Evolutionary conservation across 2,329 filamentous ascomycete genomes (phyloP), one percentile per base, ranked within the genome.

Genomic region (Colletotrichum caudatum): DNA sequence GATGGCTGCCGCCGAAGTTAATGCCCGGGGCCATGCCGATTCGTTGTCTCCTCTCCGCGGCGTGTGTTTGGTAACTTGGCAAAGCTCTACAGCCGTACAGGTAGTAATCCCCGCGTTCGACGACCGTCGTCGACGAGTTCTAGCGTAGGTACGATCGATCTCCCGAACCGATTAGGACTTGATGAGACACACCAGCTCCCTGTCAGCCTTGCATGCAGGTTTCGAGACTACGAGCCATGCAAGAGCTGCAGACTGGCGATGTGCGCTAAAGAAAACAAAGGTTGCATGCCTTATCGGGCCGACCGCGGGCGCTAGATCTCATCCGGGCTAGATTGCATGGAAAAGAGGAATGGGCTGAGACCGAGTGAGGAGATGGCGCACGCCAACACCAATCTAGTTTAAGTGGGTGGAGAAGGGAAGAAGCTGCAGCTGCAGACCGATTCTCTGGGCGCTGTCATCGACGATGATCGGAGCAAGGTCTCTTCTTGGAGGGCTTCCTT

Each of bases 261-360:
- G 62, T 48, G 62, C 46, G 65, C 54, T 69, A 59, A 60, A 71
- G 65, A 63, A 63, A n/a, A 46, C 20, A 48, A 67, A 56, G 48
- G 66, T 26, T 64, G 56, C 46, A 56, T 54, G 71, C 73, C 73
- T 71, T 67, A 67, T 74, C 73, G 73, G 73, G 63, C 73, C 73
- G 73, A 73, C 53, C 46, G 41, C 35, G 23, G 46, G 51, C 60
- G 71, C 71, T 74, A 73, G 26, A n/a, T 14, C 71, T 2, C 18
- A 41, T 51, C 33, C 9, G 33, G 63, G 1, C 5, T 71, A 70
- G 67, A 14, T 29, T 44, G 20, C 62, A 58, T 70, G 61, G 70
- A 70, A 60, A 56, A 53, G 59, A 39, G 23, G 57, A 60, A 59
- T 69, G 60, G 64, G 35, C 46, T 61, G 48, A 46, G 69, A 72